phyloP scores from a whole-genome alignment of 2,329 filamentous ascomycete species.

The Thermomyces lanuginosus region DNA sequence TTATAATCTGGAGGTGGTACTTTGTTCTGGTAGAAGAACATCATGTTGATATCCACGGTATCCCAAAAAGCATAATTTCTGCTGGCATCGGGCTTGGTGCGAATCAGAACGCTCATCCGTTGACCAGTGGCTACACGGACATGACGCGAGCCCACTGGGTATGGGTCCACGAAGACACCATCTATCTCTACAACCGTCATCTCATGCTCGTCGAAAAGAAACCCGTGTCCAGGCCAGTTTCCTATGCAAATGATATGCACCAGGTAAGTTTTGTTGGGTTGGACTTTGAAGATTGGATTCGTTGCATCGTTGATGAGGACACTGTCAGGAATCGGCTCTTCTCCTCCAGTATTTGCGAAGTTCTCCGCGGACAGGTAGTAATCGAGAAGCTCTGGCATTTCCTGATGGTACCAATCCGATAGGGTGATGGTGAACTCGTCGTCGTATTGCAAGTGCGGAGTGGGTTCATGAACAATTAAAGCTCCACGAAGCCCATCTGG shows the following conservation, averaged over 20 bases:
- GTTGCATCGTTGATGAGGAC: slow-evolving; percentile 57
- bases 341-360: slow-evolving; percentile 33
- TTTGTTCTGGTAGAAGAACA: slow-evolving; percentile 15
- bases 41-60: slow-evolving; percentile 50
- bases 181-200: slow-evolving; percentile 25
- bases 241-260: slow-evolving; percentile 58
- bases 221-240: slow-evolving; percentile 43
- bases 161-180: slow-evolving; percentile 18
- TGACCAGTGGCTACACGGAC: slow-evolving; percentile 55
- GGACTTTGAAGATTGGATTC: slow-evolving; percentile 41
- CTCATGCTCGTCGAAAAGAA: slow-evolving; percentile 30
- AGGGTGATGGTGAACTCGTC: slow-evolving; percentile 49
- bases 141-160: slow-evolving; percentile 37
- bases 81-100: slow-evolving; percentile 43
- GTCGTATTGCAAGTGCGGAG: slow-evolving; percentile 44
- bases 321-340: slow-evolving; percentile 50
- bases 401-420: slow-evolving; percentile 55
- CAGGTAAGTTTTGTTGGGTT: slow-evolving; percentile 55
- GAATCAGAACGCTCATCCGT: slow-evolving; percentile 39
- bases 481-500: slow-evolving; percentile 52
- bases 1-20: slow-evolving; percentile 49
- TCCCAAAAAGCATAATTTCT: slow-evolving; percentile 51
- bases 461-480: slow-evolving; percentile 47
- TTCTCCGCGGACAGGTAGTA: slow-evolving; percentile 29
- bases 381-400: slow-evolving; percentile 34